Conservation (phyloP, 73 alveolate genomes). For the Symbiodinium natans region DNA sequence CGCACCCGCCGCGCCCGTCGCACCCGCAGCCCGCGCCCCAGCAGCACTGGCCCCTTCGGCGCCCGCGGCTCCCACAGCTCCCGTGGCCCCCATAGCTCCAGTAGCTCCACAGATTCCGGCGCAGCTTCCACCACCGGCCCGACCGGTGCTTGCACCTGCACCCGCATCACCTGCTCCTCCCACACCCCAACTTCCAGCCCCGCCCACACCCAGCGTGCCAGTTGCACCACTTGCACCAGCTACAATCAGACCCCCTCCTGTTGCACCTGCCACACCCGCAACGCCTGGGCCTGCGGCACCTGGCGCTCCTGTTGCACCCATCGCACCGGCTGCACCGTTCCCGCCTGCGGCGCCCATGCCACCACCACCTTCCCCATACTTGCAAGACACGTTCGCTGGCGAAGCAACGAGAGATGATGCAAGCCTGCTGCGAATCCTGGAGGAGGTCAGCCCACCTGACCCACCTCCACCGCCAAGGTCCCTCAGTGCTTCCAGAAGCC, state of each 20-base stretch:
- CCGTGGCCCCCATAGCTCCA: no score
- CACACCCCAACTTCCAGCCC: not conserved
- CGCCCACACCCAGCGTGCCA: not conserved
- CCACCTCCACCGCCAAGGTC: not conserved
- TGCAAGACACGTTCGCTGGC: not conserved
- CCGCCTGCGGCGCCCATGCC: not conserved
- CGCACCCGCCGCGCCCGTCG: no score
- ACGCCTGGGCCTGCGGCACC: not conserved
- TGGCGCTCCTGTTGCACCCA: not conserved
- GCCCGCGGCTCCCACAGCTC: no score
- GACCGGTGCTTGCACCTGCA: not conserved
- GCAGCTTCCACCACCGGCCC: not conserved
- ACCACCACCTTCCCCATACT: not conserved
- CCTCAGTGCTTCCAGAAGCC: not conserved
- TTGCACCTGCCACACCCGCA: not conserved
- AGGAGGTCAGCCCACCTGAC: not conserved
- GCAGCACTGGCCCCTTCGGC: no score
- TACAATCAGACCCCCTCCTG: not conserved
- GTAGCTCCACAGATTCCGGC: no score
- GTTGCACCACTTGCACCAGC: not conserved
- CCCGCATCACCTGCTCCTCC: not conserved
- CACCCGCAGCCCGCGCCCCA: no score
- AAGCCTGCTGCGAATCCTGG: conserved; percentile 3
- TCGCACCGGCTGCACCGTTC: not conserved
- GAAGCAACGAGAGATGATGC: not conserved